phyloP scores from a whole-genome alignment of 2,329 filamentous ascomycete species.

The Aschersonia sp. region DNA sequence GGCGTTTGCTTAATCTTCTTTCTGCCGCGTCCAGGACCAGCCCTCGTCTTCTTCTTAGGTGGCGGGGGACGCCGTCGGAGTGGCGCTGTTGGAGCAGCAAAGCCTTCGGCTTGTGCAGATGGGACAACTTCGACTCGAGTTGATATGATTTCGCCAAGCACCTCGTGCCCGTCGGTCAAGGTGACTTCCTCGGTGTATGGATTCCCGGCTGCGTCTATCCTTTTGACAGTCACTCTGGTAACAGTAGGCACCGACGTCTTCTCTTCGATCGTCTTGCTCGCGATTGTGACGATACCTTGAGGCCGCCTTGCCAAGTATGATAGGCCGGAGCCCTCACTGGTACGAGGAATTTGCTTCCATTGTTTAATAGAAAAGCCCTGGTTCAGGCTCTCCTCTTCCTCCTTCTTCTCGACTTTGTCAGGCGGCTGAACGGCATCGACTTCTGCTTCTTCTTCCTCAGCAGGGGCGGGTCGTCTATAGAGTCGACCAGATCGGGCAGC shows the following conservation, averaged over 20 bases:
- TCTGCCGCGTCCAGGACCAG: constrained; percentile 57
- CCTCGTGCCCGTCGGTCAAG: constrained; percentile 60
- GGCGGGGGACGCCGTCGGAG: constrained; percentile 53
- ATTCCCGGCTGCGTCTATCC: constrained; percentile 65
- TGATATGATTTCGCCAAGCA: constrained; percentile 69
- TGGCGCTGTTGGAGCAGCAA: constrained; percentile 24
- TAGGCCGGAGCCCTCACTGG: constrained; percentile 34
- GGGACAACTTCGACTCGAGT: constrained; percentile 41
- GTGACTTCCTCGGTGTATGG: constrained; percentile 75
- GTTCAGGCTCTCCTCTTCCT: constrained; percentile 38
- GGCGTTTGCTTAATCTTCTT: constrained; percentile 57
- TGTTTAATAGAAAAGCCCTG: constrained; percentile 41
- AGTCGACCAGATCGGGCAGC: constrained; percentile 64
- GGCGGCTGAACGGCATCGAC: constrained; percentile 22
- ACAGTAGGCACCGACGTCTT: constrained; percentile 38
- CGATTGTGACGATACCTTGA: constrained; percentile 44
- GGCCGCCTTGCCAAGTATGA: constrained; percentile 47
- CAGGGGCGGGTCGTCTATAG: constrained; percentile 55
- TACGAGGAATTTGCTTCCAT: constrained; percentile 49
- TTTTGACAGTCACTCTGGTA: constrained; percentile 67
- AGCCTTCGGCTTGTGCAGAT: constrained; percentile 41
- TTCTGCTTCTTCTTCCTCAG: constrained; percentile 45
- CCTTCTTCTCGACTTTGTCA: constrained; percentile 46
- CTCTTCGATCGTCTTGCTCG: constrained; percentile 34
- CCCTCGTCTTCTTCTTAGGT: constrained; percentile 69